Percentiles rank a stretch among this genome's conserved stretches.
Evolutionary conservation across 805 yeast species (phyloP).

Genomic region (Schizosaccharomyces japonicus): DNA sequence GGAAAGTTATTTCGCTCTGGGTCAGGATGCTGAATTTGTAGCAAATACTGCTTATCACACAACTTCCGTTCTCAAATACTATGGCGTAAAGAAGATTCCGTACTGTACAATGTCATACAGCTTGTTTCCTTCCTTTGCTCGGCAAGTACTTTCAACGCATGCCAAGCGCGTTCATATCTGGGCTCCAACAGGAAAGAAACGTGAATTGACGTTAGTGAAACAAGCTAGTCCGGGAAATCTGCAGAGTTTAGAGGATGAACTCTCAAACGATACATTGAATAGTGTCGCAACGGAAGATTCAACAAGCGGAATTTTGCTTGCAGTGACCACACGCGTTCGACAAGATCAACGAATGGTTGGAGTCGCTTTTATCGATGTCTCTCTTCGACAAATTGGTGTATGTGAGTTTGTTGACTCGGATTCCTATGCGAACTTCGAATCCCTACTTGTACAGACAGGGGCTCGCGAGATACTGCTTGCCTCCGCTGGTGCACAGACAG

Average conservation of each 20-base stretch:
- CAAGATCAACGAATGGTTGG: slow-evolving; percentile 37
- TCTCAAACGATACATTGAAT: slow-evolving; percentile 11
- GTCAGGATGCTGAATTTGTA: slow-evolving; percentile 53
- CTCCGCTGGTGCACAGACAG: slow-evolving; percentile 21
- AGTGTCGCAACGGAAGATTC: slow-evolving; percentile 19
- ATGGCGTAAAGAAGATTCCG: slow-evolving; percentile 24
- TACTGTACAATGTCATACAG: slow-evolving; percentile 61
- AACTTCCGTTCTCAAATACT: slow-evolving; percentile 44
- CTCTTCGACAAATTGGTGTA: slow-evolving; percentile 39
- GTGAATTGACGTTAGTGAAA: slow-evolving; percentile 30
- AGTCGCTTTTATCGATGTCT: slow-evolving; percentile 55
- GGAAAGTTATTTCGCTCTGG: slow-evolving; percentile 56
- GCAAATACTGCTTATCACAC: slow-evolving; percentile 75
- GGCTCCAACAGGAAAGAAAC: slow-evolving; percentile 19
- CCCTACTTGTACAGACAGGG: slow-evolving; percentile 67
- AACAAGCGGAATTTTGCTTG: slow-evolving; percentile 31
- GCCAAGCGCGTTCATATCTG: slow-evolving; percentile 66
- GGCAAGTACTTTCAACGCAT: slow-evolving; percentile 40
- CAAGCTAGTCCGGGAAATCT: slow-evolving; percentile 81
- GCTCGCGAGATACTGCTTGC: slow-evolving; percentile 62
- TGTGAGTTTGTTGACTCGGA: slow-evolving; percentile 74
- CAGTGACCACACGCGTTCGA: slow-evolving; percentile 22
- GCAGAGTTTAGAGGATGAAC: slow-evolving; percentile 49
- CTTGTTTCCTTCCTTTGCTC: slow-evolving; percentile 41
- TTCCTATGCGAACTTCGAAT: slow-evolving; percentile 62